Evolutionary conservation across 1,139 yeast genomes (phyloP), one percentile per base, ranked within the genome.

Genomic region (Kurtzmaniella quercitrusa): DNA sequence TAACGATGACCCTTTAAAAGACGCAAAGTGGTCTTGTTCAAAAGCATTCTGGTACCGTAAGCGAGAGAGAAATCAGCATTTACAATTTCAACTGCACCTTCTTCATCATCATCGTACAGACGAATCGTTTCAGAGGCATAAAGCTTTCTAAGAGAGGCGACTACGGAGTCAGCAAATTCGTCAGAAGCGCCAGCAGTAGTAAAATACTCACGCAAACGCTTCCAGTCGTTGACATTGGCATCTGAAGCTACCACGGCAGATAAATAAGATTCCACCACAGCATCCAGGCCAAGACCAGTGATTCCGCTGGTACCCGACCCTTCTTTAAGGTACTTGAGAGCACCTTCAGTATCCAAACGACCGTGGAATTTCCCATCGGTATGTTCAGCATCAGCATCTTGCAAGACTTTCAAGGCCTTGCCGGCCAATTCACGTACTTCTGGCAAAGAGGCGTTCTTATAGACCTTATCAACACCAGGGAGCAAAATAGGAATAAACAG

Each of bases 21-120:
- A 59, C 96, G 79, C 61, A 93, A 72, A 50, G 77, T 85, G 44
- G 98, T 91, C 69, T 93, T 91, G 77, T 91, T 93, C 57, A 93
- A 74, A 57, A 93, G 78, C 97, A 93, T 93, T 69, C 98, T 84
- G 37, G 96, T 87, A 68, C 98, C 98, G 62, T 93, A 93, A 34
- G 98, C 98, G 53, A 93, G 75, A 0, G 98, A 93, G 65, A 93
- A 93, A 61, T 88, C 94, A 33, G 98, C 85, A 64, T 93, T 90
- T 53, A 91, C 97, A 59, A 93, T 85, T 60, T 86, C 95, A 51
- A 89, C 69, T 8, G 73, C 72, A 8, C 75, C 77, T 40, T 72
- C 77, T 50, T 94, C 96, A 46, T 85, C 95, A 39, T 69, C 74
- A 43, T 76, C 76, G 41, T 72, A 70, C 17, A 49, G 48, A 27